Evolutionary conservation across 257 asterid species (phyloP).

Genomic region (Solanum pinnatisectum): DNA sequence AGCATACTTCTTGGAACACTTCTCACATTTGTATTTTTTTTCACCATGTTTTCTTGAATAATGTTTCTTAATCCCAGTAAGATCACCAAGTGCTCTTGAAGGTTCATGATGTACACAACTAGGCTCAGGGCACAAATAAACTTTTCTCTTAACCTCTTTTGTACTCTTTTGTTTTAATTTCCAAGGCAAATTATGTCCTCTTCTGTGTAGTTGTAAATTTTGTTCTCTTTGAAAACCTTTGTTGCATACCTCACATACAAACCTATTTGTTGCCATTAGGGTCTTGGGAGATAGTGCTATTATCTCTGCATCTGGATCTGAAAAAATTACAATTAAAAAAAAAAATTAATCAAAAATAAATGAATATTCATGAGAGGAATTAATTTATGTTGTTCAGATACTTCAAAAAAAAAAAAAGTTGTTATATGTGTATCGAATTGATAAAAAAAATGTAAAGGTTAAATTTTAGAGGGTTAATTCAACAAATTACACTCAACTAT

Average conservation of each 20-base stretch:
- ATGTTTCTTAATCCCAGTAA: constrained; percentile 6
- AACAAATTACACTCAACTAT: neutral
- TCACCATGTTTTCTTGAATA: constrained; percentile 6
- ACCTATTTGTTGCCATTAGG: constrained; percentile 3
- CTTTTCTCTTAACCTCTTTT: neutral
- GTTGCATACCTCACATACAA: constrained; percentile 3
- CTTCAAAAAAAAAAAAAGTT: neutral
- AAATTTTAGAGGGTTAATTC: neutral
- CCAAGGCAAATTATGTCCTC: constrained; percentile 10
- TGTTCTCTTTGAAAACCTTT: constrained; percentile 3
- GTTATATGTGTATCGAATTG: neutral
- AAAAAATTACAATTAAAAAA: neutral
- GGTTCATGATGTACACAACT: neutral
- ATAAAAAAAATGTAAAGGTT: neutral
- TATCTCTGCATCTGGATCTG: constrained; percentile 6
- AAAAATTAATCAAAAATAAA: neutral
- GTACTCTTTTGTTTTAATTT: neutral
- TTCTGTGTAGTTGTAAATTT: constrained; percentile 2
- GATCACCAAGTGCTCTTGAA: constrained; percentile 2
- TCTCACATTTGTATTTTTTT: neutral
- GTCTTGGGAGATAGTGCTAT: constrained; percentile 2
- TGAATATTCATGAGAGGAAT: neutral
- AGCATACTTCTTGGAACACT: neutral
- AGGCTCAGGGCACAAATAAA: constrained; percentile 2
- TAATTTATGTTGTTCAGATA: neutral